A percentile compares a stretch with the other conserved stretches of the same genome.
These are phyloP conservation scores for Fusarium proliferatum DNA, from an alignment of 2,329 filamentous ascomycete genomes.

Conservation along the genomic window DNA sequence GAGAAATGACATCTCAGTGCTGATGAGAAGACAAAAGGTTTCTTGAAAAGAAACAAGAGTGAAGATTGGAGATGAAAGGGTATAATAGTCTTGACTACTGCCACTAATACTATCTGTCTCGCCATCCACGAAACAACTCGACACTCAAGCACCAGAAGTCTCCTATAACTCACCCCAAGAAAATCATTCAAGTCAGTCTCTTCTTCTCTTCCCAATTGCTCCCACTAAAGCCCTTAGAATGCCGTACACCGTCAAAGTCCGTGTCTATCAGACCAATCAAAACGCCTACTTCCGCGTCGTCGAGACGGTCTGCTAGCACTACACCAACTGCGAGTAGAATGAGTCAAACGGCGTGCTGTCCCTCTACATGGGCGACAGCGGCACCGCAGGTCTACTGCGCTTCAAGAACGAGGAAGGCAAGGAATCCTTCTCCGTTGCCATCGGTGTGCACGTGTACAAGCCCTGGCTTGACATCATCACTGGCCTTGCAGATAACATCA, in stretches of 20 bases:
- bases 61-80: accelerated
- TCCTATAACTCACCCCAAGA: background rate
- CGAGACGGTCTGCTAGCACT: slow-evolving; percentile 36
- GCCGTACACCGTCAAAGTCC: slow-evolving; percentile 37
- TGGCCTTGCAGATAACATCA: slow-evolving; percentile 26
- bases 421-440: slow-evolving; percentile 33
- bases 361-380: slow-evolving; percentile 33
- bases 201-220: accelerated
- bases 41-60: accelerated
- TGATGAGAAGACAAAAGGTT: accelerated
- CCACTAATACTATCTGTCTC: accelerated
- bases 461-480: slow-evolving; percentile 36
- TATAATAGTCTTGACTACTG: background rate
- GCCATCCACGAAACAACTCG: background rate
- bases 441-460: slow-evolving; percentile 38
- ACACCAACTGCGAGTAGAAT: slow-evolving; percentile 28
- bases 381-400: slow-evolving; percentile 33
- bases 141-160: background rate
- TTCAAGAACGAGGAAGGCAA: slow-evolving; percentile 38
- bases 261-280: slow-evolving; percentile 34
- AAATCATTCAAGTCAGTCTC: background rate
- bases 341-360: slow-evolving; percentile 18
- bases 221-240: slow-evolving; percentile 10
- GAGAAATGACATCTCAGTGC: too few species aligned
- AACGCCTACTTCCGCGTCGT: slow-evolving; percentile 37